A percentile compares a stretch with the other conserved stretches of the same genome.
These are phyloP conservation scores for Mycosarcoma maydis DNA, from an alignment of 1,284 basidiomycete genomes.

Conservation along the genomic window DNA sequence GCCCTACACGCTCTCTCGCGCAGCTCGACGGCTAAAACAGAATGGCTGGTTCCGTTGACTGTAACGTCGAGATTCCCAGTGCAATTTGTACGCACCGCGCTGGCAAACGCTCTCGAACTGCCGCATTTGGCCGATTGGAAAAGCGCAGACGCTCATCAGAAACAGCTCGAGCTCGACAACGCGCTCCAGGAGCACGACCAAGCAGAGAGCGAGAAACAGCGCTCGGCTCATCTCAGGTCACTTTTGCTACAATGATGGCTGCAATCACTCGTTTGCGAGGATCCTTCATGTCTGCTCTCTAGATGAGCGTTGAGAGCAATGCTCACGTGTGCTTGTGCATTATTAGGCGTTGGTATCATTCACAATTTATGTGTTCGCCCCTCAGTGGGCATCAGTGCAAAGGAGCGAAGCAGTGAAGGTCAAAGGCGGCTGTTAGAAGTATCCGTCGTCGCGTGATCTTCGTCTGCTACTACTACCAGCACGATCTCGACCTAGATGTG, in stretches of 20 bases:
- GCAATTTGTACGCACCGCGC: constrained; percentile 39
- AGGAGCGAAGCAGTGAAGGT: too few species aligned
- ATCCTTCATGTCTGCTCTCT: too few species aligned
- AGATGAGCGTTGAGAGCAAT: too few species aligned
- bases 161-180: not conserved
- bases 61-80: constrained; percentile 20
- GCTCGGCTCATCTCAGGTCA: constrained; percentile 6
- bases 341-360: too few species aligned
- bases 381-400: too few species aligned
- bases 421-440: too few species aligned
- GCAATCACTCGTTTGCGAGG: too few species aligned
- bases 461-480: not conserved
- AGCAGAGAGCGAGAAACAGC: constrained; percentile 1
- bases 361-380: too few species aligned
- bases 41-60: constrained; percentile 28
- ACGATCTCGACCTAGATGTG: not conserved
- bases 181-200: not conserved
- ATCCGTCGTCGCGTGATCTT: not conserved
- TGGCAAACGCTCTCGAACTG: constrained; percentile 43
- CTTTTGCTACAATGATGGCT: too few species aligned
- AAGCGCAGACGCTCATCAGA: not conserved
- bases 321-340: too few species aligned
- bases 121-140: constrained; percentile 60
- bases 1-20: too few species aligned
- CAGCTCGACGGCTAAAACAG: not conserved